Evolutionary conservation across 2,329 filamentous ascomycete genomes (phyloP).

Genomic region (Ceratocystis huliohia): DNA sequence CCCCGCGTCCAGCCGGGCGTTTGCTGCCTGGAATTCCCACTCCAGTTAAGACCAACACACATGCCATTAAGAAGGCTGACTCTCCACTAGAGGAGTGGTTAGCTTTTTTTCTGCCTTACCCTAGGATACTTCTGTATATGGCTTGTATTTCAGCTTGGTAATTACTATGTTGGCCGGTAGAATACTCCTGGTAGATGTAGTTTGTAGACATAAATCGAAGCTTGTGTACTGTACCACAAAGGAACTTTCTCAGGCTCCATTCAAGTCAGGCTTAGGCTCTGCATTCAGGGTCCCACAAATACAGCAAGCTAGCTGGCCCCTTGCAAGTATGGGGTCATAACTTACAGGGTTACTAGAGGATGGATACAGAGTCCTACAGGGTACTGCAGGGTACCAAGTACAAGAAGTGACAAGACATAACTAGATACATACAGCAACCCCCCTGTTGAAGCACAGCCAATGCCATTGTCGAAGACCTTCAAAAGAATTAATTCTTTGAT

Average conservation of each 20-base stretch:
- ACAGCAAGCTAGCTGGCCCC: neutral
- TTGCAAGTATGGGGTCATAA: neutral
- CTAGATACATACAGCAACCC: neutral
- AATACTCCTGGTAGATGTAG: neutral
- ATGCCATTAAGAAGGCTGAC: neutral
- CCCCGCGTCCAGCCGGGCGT: neutral
- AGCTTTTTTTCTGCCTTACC: neutral
- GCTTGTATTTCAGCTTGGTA: neutral
- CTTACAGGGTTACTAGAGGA: neutral
- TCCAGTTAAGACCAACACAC: neutral
- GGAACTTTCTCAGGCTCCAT: neutral
- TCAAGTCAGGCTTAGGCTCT: neutral
- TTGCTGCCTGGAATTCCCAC: neutral
- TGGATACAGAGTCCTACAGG: neutral
- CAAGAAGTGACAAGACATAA: neutral
- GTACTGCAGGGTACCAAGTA: neutral
- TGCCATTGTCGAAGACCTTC: neutral
- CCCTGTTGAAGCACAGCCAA: neutral
- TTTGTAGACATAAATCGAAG: too few relatives aligned
- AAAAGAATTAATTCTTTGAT: neutral
- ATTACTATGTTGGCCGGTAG: neutral
- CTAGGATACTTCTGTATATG: too few relatives aligned
- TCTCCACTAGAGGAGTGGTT: neutral
- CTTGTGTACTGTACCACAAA: neutral
- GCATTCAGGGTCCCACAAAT: neutral